Conservation (phyloP, 352 stramenopile genomes). For the Globisporangium okanoganense region DNA sequence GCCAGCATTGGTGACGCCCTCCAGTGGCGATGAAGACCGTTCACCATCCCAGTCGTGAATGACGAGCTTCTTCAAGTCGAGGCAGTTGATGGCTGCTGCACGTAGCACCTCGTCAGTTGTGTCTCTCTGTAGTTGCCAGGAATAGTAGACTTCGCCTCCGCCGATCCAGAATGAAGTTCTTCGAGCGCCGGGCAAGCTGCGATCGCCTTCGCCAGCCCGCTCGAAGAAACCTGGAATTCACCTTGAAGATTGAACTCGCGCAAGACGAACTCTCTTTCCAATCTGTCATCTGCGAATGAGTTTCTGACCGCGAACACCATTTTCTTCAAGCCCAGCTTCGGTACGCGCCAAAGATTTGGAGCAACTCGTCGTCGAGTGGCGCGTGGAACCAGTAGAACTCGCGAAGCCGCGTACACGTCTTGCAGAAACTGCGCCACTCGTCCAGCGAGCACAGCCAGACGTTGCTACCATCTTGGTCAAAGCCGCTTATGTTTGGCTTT, state of each 20-base stretch:
- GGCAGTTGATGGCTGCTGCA: neutral
- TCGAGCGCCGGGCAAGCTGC: neutral
- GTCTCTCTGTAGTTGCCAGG: neutral
- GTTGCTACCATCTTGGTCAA: too few relatives aligned
- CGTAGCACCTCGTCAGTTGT: neutral
- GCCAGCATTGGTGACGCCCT: neutral
- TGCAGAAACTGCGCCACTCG: neutral
- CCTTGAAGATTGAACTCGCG: neutral
- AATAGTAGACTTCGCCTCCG: neutral
- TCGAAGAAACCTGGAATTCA: neutral
- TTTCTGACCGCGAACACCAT: neutral
- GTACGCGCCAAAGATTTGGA: neutral
- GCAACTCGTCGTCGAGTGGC: neutral
- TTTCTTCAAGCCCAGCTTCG: neutral
- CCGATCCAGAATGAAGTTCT: neutral
- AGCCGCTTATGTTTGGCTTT: too few relatives aligned
- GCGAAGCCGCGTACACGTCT: neutral
- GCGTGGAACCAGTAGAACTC: neutral
- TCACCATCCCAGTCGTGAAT: neutral
- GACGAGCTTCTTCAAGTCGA: neutral
- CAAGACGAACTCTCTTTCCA: neutral
- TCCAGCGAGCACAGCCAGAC: too few relatives aligned
- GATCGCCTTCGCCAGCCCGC: neutral
- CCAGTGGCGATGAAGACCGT: constrained; percentile 3
- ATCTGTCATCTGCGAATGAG: neutral